Percentiles rank a stretch among this genome's conserved stretches.
These are phyloP conservation scores for Rhodotorula mucilaginosa DNA, from an alignment of 1,284 basidiomycete species.

Conservation along the genomic window DNA sequence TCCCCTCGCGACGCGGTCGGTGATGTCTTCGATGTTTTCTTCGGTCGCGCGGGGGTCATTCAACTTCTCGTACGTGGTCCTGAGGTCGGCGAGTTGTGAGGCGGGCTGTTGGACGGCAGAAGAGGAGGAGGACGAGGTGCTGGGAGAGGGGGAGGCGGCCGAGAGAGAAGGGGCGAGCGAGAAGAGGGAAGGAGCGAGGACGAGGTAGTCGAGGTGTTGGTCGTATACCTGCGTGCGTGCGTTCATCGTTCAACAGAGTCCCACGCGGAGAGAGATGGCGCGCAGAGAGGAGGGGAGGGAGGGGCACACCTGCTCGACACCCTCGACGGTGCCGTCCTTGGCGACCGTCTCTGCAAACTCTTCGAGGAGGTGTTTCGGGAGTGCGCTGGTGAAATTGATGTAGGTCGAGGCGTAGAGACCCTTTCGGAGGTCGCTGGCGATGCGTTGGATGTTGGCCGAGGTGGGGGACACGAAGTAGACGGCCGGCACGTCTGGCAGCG, in stretches of 20 bases:
- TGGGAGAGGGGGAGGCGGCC: slow-evolving; percentile 27
- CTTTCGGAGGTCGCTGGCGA: slow-evolving; percentile 71
- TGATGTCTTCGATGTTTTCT: slow-evolving; percentile 86
- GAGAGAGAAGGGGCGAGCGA: slow-evolving; percentile 61
- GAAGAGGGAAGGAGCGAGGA: slow-evolving; percentile 91
- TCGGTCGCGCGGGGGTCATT: slow-evolving; percentile 91
- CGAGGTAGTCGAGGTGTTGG: slow-evolving; percentile 95
- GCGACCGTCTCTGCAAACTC: slow-evolving; percentile 89
- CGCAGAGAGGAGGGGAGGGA: slow-evolving; percentile 12
- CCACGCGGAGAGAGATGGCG: neutral
- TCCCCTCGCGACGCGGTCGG: slow-evolving; percentile 85
- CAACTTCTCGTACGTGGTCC: slow-evolving; percentile 71
- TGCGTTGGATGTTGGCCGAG: slow-evolving; percentile 76
- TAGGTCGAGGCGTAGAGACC: slow-evolving; percentile 89
- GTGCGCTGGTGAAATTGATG: slow-evolving; percentile 89
- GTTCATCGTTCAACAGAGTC: too few species aligned
- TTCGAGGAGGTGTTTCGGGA: slow-evolving; percentile 83
- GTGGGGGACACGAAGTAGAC: slow-evolving; percentile 96
- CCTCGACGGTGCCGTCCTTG: slow-evolving; percentile 75
- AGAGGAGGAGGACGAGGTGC: slow-evolving; percentile 36
- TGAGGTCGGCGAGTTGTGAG: slow-evolving; percentile 29
- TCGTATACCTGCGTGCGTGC: slow-evolving; percentile 67
- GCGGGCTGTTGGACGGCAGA: neutral
- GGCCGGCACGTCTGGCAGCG: slow-evolving; percentile 91
- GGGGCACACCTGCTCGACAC: slow-evolving; percentile 67